Base-by-base conservation (phyloP, 2,329 filamentous ascomycete genomes). In the Ascocoryne sarcoides region DNA sequence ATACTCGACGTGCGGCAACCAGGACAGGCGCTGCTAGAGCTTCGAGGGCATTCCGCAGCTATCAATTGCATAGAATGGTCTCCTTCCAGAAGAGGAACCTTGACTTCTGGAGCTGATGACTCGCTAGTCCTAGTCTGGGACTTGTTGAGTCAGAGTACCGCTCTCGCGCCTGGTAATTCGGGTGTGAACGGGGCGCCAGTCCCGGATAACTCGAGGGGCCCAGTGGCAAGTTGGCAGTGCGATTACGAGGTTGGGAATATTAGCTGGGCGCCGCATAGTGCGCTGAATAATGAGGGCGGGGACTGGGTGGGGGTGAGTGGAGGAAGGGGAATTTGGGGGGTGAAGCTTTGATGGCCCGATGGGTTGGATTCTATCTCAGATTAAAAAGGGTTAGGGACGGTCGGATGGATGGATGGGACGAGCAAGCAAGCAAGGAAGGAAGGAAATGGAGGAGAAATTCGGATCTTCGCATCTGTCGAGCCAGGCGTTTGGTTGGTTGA, bases 51-150 rank as follows among this genome's bases (percentile, higher is more conserved):
- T 59, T 76, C 79, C 16, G 84, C 86, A 4, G 65, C 86, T 5
- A 75, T 98, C 42, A 96, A 94, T 64, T 92, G 84, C 56, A 84
- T 96, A 44, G 92, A 98, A 65, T 98, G 92, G 92, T 94, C 87
- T 7, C 90, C 88, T 0, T 76, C 79, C 40, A 76, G 89, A 44
- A 75, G 92, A 54, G 92, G 92, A 17, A 84, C 89, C 50, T 75
- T 98, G 14, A 90, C 90, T 12, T 94, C 87, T 0, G 92, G 92
- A 23, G 92, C 74, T 4, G 92, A 98, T 56, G 92, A 98, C 62
- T 90, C 80, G 48, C 76, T 92, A 51, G 90, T 96, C 2, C 71
- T 96, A 21, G 72, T 95, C 12, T 98, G 92, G 92, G 92, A 98
- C 62, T 70, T 98, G 8, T 72, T 95, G 49, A 90, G 84, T 54